Percentiles rank a stretch among this genome's conserved stretches.
phyloP scores from a whole-genome alignment of 2,329 filamentous ascomycete genomes.

The Thelonectria blattea region DNA sequence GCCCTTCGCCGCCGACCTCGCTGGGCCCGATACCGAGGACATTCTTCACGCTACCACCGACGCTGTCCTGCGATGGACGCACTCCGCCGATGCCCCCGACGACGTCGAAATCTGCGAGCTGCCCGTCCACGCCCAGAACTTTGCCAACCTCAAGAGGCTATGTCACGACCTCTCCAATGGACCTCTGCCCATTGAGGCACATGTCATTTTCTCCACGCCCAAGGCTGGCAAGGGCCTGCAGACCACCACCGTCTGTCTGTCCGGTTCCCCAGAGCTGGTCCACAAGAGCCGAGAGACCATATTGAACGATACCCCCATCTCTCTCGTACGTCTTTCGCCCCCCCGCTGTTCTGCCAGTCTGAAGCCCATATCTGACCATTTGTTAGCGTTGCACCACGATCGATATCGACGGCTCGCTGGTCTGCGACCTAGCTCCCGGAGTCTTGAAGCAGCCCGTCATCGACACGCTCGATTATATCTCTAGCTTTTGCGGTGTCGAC shows the following conservation, averaged over 20 bases:
- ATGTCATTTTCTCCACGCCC: slow-evolving; percentile 81
- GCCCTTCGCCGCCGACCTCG: slow-evolving; percentile 89
- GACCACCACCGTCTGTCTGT: slow-evolving; percentile 89
- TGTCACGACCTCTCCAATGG: slow-evolving; percentile 82
- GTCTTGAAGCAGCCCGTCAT: slow-evolving; percentile 78
- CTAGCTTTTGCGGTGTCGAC: slow-evolving; percentile 89
- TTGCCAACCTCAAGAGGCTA: slow-evolving; percentile 77
- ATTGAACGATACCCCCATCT: slow-evolving; percentile 88
- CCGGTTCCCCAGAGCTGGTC: slow-evolving; percentile 84
- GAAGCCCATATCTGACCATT: slow-evolving; percentile 18
- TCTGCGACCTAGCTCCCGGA: slow-evolving; percentile 73
- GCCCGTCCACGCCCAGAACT: slow-evolving; percentile 88
- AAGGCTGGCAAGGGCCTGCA: slow-evolving; percentile 70
- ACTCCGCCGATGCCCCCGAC: slow-evolving; percentile 85
- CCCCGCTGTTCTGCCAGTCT: not conserved
- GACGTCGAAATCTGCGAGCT: slow-evolving; percentile 85
- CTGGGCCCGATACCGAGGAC: slow-evolving; percentile 91
- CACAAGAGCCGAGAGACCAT: slow-evolving; percentile 90
- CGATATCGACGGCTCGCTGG: slow-evolving; percentile 89
- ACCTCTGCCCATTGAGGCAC: slow-evolving; percentile 76
- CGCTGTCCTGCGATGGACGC: slow-evolving; percentile 90
- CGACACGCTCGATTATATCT: slow-evolving; percentile 85
- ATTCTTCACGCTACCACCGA: slow-evolving; percentile 90
- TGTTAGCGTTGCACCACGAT: slow-evolving; percentile 86
- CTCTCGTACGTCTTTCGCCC: slow-evolving; percentile 74